Evolutionary conservation across 495 filamentous ascomycete genomes (phyloP).

Genomic region (Xylaria cubensis): DNA sequence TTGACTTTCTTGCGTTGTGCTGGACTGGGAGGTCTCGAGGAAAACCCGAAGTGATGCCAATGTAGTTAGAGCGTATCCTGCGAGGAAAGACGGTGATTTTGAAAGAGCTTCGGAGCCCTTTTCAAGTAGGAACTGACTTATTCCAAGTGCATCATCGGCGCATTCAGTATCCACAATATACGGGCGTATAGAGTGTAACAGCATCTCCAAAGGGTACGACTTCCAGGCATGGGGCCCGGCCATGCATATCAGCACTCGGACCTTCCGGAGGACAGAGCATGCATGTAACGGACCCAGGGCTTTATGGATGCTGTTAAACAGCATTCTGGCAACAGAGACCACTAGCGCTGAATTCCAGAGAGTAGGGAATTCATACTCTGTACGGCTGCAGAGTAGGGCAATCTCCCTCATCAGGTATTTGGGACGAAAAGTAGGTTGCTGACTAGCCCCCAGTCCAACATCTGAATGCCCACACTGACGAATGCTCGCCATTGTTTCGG

Average conservation of each 20-base stretch:
- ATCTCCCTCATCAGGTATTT: slow-evolving; percentile 77
- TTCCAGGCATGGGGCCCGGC: slow-evolving; percentile 71
- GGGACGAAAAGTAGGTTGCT: slow-evolving; percentile 85
- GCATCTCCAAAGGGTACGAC: slow-evolving; percentile 91
- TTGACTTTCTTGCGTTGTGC: slow-evolving; percentile 77
- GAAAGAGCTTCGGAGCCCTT: slow-evolving; percentile 69
- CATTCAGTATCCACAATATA: slow-evolving; percentile 84
- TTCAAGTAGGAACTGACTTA: slow-evolving; percentile 83
- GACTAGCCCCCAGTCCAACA: slow-evolving; percentile 68
- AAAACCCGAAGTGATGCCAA: slow-evolving; percentile 78
- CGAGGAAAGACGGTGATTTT: slow-evolving; percentile 73
- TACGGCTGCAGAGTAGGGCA: slow-evolving; percentile 74
- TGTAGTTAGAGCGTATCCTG: slow-evolving; percentile 76
- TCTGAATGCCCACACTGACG: slow-evolving; percentile 66
- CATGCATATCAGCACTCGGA: slow-evolving; percentile 80
- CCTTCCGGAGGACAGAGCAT: slow-evolving; percentile 83
- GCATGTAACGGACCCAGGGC: slow-evolving; percentile 86
- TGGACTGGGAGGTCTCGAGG: slow-evolving; percentile 68
- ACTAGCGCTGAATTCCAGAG: slow-evolving; percentile 82
- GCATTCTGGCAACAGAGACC: slow-evolving; percentile 74
- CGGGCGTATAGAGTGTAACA: slow-evolving; percentile 77
- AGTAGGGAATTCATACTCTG: slow-evolving; percentile 63
- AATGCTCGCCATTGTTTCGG: slow-evolving; percentile 70
- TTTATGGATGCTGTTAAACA: slow-evolving; percentile 83
- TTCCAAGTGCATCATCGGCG: slow-evolving; percentile 88